Percentiles rank a stretch among this genome's conserved stretches.
Evolutionary conservation across 1,284 basidiomycete species (phyloP).

Genomic region (Neotropicomus parvogracilis): DNA sequence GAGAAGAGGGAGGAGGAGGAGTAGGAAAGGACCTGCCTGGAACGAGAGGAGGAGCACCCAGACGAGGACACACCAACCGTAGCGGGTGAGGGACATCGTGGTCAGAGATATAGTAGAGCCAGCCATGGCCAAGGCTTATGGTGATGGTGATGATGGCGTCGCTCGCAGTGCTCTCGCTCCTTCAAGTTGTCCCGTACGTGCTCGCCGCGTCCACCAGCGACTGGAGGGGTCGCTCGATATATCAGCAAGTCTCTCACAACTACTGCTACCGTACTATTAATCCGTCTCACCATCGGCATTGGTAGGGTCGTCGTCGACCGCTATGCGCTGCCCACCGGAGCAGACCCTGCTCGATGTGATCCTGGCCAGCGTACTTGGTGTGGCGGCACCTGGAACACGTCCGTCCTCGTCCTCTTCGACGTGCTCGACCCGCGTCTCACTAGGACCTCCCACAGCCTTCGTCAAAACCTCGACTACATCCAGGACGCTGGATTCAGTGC

Average conservation of each 20-base stretch:
- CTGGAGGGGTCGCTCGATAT: conserved; percentile 39
- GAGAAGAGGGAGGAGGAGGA: conserved; percentile 1
- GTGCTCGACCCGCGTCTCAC: too few species aligned
- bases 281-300: too few species aligned
- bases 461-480: conserved; percentile 71
- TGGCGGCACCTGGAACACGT: conserved; percentile 61
- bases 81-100: conserved; percentile 46
- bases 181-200: conserved; percentile 6
- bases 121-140: too few species aligned
- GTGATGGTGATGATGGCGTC: too few species aligned
- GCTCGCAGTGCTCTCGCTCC: too few species aligned
- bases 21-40: conserved; percentile 43
- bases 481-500: conserved; percentile 72
- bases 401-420: too few species aligned
- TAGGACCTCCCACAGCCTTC: too few species aligned
- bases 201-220: conserved; percentile 33
- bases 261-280: too few species aligned
- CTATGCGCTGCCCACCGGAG: conserved; percentile 46
- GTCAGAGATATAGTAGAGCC: not conserved
- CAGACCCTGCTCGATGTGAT: conserved; percentile 42
- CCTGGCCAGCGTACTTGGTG: conserved; percentile 62
- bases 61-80: conserved; percentile 57
- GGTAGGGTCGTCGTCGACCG: conserved; percentile 66
- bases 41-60: conserved; percentile 66
- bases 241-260: conserved; percentile 35